phyloP scores from a whole-genome alignment of 1,284 basidiomycete genomes.

The Kalmanozyma brasiliensis region DNA sequence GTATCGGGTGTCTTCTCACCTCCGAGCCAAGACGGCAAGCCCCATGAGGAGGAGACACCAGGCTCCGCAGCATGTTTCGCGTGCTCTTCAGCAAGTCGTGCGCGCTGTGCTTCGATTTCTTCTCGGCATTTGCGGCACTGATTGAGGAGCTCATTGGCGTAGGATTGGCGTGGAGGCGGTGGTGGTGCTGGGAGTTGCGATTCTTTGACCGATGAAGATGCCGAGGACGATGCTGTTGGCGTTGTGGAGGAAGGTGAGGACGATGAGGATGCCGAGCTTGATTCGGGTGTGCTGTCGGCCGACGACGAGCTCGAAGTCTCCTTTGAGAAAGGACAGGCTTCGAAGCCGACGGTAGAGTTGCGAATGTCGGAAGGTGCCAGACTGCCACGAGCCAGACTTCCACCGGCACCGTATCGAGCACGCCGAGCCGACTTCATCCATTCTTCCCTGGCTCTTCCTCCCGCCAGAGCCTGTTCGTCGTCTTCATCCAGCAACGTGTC shows the following conservation, averaged over 20 bases:
- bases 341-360: conserved; percentile 48
- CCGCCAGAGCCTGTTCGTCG: conserved; percentile 61
- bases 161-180: conserved; percentile 57
- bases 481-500: conserved; percentile 64
- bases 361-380: conserved; percentile 50
- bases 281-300: neutral
- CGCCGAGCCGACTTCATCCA: conserved; percentile 64
- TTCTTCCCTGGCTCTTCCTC: conserved; percentile 63
- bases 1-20: conserved; percentile 17
- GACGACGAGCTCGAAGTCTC: conserved; percentile 6
- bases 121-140: conserved; percentile 61
- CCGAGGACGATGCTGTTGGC: conserved; percentile 11
- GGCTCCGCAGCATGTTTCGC: conserved; percentile 9
- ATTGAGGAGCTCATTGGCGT: conserved; percentile 64
- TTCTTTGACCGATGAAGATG: conserved; percentile 19
- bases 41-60: conserved; percentile 25
- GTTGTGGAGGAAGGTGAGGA: conserved; percentile 2
- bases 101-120: conserved; percentile 53
- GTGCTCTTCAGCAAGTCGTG: conserved; percentile 22
- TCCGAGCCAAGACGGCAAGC: conserved; percentile 39
- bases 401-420: conserved; percentile 64
- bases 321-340: conserved; percentile 27
- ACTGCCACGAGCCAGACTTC: conserved; percentile 58
- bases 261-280: conserved; percentile 8
- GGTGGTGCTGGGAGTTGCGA: conserved; percentile 37